These are phyloP conservation scores for Flaveria robusta DNA, from an alignment of 129 eudicot species.

Conservation along the genomic window DNA sequence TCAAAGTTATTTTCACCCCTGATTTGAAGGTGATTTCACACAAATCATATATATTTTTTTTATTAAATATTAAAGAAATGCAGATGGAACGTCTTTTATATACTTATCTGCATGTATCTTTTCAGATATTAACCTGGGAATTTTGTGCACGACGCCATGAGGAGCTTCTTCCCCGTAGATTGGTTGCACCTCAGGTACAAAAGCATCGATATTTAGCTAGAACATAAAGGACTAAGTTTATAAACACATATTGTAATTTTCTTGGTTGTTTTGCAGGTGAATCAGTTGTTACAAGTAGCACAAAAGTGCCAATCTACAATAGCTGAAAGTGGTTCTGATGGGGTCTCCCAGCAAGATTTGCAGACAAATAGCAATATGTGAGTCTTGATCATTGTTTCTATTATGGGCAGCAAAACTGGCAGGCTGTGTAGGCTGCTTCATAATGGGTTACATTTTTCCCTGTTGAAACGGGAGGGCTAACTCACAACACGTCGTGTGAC, in stretches of 20 bases:
- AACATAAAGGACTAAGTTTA: neutral
- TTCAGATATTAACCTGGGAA: constrained; percentile 91
- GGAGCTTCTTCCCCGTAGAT: constrained; percentile 93
- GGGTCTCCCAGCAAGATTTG: constrained; percentile 78
- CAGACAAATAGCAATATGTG: constrained; percentile 86
- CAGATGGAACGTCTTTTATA: neutral
- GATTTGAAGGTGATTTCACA: constrained; percentile 67
- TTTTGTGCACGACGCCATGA: constrained; percentile 95
- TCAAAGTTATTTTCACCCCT: constrained; percentile 74
- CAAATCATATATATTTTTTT: neutral
- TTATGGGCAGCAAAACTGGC: neutral
- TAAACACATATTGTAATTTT: neutral
- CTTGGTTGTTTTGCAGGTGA: constrained; percentile 57
- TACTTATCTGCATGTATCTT: neutral
- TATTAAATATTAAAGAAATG: neutral
- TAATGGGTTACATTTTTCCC: neutral
- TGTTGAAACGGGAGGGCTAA: neutral
- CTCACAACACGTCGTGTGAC: constrained; percentile 1
- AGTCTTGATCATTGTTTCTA: constrained; percentile 31
- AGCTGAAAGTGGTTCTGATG: constrained; percentile 77
- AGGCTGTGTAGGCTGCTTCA: neutral
- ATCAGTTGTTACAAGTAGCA: constrained; percentile 83
- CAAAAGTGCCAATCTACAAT: constrained; percentile 89
- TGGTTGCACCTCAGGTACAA: constrained; percentile 87
- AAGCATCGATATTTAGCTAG: neutral